phyloP scores from a whole-genome alignment of 2,329 filamentous ascomycete species.

The Paracorniculantispora psalliotae region DNA sequence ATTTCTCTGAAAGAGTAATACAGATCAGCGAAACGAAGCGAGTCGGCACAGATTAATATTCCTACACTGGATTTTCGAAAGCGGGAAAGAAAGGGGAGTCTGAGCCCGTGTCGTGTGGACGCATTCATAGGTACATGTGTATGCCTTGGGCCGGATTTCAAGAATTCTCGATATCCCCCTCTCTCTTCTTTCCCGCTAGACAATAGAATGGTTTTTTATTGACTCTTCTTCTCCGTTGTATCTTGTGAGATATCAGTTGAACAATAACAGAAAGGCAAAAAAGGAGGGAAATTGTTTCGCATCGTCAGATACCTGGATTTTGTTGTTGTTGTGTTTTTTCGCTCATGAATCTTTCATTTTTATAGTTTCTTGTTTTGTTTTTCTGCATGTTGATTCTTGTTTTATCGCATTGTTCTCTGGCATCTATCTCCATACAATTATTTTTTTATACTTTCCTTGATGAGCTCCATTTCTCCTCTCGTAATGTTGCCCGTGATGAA shows the following conservation, averaged over 20 bases:
- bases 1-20: too few species aligned
- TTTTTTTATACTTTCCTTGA: background rate
- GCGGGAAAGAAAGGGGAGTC: too few species aligned
- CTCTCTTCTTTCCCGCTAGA: background rate
- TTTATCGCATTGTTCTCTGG: background rate
- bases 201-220: constrained; percentile 1
- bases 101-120: too few species aligned
- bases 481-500: background rate
- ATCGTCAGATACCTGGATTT: background rate
- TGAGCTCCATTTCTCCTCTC: background rate
- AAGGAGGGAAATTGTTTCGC: background rate
- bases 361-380: background rate
- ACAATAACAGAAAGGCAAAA: background rate
- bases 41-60: too few species aligned
- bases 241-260: background rate
- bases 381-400: background rate
- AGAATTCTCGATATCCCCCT: background rate
- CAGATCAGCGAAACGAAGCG: too few species aligned
- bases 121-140: too few species aligned
- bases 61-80: background rate
- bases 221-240: background rate
- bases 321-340: background rate
- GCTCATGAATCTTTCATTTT: background rate
- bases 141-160: background rate
- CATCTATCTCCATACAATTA: background rate